Conservation (phyloP, 2,329 filamentous ascomycete species). For the Trichoderma sp. region DNA sequence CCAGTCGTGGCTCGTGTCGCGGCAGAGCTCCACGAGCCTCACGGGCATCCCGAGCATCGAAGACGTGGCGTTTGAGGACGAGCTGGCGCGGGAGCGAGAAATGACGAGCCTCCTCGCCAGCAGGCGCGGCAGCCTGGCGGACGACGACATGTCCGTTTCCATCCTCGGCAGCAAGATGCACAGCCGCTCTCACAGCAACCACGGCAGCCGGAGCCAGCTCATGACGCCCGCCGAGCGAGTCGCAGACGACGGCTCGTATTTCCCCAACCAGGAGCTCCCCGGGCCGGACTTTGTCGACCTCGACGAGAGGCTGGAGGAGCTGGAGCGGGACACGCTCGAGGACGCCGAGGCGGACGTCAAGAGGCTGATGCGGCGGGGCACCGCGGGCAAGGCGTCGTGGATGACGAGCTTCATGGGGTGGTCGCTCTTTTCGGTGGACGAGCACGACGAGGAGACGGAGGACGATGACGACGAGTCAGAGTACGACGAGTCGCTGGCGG, state of each 20-base stretch:
- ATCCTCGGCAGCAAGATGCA: conserved; percentile 49
- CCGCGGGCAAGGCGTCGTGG: conserved; percentile 58
- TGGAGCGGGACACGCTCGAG: conserved; percentile 53
- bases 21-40: conserved; percentile 66
- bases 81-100: conserved; percentile 55
- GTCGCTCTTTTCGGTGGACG: conserved; percentile 64
- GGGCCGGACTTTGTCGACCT: conserved; percentile 66
- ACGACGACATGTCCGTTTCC: conserved; percentile 44
- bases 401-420: conserved; percentile 61
- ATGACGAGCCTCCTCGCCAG: conserved; percentile 52
- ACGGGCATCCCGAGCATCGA: conserved; percentile 54
- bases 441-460: conserved; percentile 57
- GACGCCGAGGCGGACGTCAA: conserved; percentile 63
- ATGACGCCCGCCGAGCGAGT: conserved; percentile 49
- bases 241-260: conserved; percentile 50
- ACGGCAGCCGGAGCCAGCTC: conserved; percentile 43
- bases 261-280: conserved; percentile 44
- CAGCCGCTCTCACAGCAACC: conserved; percentile 47
- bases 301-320: conserved; percentile 60
- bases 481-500: conserved; percentile 35
- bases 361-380: conserved; percentile 57
- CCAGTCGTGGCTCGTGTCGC: conserved; percentile 67
- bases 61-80: conserved; percentile 55
- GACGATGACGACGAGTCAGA: conserved; percentile 52
- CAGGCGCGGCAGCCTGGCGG: conserved; percentile 49